These are phyloP conservation scores for Chloroidium sp. DNA, from an alignment of 163 green algal genomes.

Conservation along the genomic window DNA sequence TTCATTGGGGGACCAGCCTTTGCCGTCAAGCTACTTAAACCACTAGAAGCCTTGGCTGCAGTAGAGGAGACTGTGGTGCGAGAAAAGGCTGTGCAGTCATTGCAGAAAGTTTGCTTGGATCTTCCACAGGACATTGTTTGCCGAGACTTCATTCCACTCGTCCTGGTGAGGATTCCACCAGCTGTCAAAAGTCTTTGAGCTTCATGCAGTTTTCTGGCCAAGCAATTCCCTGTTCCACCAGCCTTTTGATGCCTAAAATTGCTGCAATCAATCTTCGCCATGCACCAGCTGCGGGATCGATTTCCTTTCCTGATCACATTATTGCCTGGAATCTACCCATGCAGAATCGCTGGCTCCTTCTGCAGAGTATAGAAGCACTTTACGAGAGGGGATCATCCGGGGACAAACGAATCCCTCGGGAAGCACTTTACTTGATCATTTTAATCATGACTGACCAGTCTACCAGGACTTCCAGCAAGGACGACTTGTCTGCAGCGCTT, in stretches of 20 bases:
- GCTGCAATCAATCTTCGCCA: too few species aligned
- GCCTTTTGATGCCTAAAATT: too few species aligned
- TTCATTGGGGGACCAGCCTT: constrained; percentile 83
- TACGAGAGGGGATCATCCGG: too few species aligned
- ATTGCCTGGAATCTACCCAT: too few species aligned
- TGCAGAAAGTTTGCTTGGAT: constrained; percentile 68
- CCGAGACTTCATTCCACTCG: constrained; percentile 78
- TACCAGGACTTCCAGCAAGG: not conserved
- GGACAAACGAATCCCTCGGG: too few species aligned
- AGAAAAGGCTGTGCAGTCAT: constrained; percentile 84
- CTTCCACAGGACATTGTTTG: constrained; percentile 60
- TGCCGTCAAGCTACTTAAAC: constrained; percentile 72
- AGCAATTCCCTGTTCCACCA: too few species aligned
- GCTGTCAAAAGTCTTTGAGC: not conserved
- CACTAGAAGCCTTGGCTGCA: constrained; percentile 85
- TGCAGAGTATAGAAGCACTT: too few species aligned
- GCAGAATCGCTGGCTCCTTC: too few species aligned
- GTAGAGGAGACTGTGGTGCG: constrained; percentile 98
- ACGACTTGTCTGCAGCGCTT: constrained; percentile 6
- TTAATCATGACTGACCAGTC: not conserved
- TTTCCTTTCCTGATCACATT: too few species aligned
- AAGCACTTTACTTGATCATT: too few species aligned
- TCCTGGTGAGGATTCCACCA: constrained; percentile 52
- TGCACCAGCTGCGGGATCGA: too few species aligned
- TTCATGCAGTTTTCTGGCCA: too few species aligned